Evolutionary conservation across 2,329 filamentous ascomycete genomes (phyloP), one percentile per base, ranked within the genome.

Genomic region (Domatiomyces catenatus): DNA sequence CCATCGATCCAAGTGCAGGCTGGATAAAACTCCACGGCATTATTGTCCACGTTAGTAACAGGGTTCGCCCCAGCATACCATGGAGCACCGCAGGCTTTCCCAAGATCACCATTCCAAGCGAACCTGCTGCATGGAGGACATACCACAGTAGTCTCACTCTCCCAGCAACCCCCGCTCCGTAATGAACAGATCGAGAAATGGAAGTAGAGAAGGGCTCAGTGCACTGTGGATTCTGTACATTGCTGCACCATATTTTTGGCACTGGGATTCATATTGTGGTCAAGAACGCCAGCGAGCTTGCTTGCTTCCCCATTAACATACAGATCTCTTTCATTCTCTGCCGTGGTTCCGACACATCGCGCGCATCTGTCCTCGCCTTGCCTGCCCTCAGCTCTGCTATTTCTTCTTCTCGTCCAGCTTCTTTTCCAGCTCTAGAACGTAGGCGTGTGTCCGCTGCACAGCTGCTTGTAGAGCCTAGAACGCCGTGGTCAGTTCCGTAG

Each of bases 371-470:
- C 32, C 10, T 15, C 32, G 15, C 5, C 8, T 39, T 48, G 24
- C 39, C 15, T n/a, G 18, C 18, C 17, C 26, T 19, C 44, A 28
- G 15, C 17, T 43, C 18, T 24, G 26, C 50, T 46, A 57, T 52
- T 57, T 57, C 46, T 55, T 52, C 36, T 49, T 52, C 39, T 75
- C 72, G 59, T 82, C 80, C 59, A 89, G 75, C 71, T 84, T 88
- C 61, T 85, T 78, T 71, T 96, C 90, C 57, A 96, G 71, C 48
- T 78, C 78, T 64, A 81, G 79, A 57, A 94, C 81, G 66, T 95
- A 93, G 56, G 77, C 79, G 69, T 87, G 87, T 66, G 95, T 79
- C 64, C 85, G 80, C 67, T 89, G 83, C 51, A 94, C 89, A 47
- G 88, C 86, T 47, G 81, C 76, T 76, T 95, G 89, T 47, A 96